Conservation (phyloP, 2,329 filamentous ascomycete genomes). For the Trichoderma polysporum region DNA sequence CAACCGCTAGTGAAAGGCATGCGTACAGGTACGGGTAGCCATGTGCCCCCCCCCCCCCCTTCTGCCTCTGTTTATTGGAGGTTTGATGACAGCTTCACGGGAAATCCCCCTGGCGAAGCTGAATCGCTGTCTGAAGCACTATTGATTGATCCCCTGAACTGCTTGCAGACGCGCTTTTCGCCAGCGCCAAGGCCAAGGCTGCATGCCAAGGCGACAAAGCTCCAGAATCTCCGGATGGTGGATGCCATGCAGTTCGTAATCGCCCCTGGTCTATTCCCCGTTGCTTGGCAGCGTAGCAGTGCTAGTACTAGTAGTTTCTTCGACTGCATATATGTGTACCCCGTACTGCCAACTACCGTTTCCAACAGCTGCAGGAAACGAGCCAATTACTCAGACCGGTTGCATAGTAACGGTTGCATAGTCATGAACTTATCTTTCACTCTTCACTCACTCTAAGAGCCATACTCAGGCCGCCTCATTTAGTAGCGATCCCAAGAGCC, state of each 20-base stretch:
- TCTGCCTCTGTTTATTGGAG: neutral
- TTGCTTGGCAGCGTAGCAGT: neutral
- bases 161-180: neutral
- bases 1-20: no score
- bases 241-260: neutral
- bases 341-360: neutral
- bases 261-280: neutral
- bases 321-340: neutral
- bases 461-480: neutral
- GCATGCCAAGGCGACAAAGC: neutral
- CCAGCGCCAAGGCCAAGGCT: neutral
- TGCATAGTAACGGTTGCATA: neutral
- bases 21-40: no score
- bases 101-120: constrained; percentile 2
- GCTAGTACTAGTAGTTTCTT: neutral
- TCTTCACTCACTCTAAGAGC: neutral
- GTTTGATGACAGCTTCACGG: neutral
- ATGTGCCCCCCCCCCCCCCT: neutral
- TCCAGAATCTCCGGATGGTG: neutral
- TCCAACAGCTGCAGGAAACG: neutral
- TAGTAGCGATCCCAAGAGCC: neutral
- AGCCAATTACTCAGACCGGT: neutral
- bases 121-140: constrained; percentile 2
- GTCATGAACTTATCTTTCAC: neutral
- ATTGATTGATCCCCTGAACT: constrained; percentile 8